Evolutionary conservation across 169 alveolate genomes (phyloP).

Genomic region (Besnoitia besnoiti): DNA sequence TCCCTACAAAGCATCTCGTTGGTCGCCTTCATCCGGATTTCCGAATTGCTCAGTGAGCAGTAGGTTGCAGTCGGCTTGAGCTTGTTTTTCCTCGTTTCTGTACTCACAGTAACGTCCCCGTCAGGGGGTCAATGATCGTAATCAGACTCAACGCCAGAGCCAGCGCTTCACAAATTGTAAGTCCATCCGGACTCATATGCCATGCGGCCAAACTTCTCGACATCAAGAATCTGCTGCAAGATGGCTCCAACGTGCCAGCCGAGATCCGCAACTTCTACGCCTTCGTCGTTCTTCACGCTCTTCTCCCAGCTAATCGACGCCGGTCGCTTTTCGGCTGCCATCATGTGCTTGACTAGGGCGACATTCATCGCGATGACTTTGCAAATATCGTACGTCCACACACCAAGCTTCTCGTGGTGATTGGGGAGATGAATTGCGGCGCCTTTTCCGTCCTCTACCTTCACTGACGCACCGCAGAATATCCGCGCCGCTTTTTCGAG

Average conservation of each 20-base stretch:
- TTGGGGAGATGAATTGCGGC: background rate
- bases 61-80: slow-evolving; percentile 15
- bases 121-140: too few relatives aligned
- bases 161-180: background rate
- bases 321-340: background rate
- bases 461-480: background rate
- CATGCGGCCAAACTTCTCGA: background rate
- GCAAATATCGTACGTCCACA: background rate
- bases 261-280: background rate
- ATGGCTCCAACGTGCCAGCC: slow-evolving; percentile 16
- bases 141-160: background rate
- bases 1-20: slow-evolving; percentile 5
- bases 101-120: background rate
- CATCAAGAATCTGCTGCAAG: background rate
- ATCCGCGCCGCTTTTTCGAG: background rate
- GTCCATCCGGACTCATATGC: background rate
- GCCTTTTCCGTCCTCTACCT: background rate
- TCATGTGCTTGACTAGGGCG: background rate
- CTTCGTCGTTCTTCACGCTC: background rate
- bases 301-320: background rate
- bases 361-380: background rate
- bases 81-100: background rate
- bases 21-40: background rate
- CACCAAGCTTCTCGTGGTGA: background rate
- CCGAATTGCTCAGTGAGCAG: slow-evolving; percentile 5